Evolutionary conservation across 805 yeast genomes (phyloP).

Genomic region (Lipomyces sp.): DNA sequence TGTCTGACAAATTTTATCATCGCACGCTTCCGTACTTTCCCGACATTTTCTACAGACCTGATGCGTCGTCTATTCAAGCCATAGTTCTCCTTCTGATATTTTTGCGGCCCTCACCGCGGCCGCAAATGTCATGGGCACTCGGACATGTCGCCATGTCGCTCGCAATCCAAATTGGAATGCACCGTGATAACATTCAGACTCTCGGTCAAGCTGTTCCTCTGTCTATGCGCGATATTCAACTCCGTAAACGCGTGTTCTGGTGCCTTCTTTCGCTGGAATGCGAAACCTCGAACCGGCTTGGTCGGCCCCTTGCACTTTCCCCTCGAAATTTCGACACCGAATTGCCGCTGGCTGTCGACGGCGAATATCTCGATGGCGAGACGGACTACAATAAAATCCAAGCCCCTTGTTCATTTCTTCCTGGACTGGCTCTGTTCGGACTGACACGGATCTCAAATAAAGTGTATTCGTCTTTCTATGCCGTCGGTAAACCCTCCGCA

Average conservation of each 20-base stretch:
- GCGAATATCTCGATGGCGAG: slow-evolving; percentile 15
- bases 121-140: slow-evolving; percentile 20
- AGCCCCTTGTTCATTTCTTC: slow-evolving; percentile 17
- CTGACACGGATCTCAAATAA: slow-evolving; percentile 10
- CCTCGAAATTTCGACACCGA: slow-evolving; percentile 11
- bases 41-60: slow-evolving; percentile 13
- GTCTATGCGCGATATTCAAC: slow-evolving; percentile 13
- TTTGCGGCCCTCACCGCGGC: slow-evolving; percentile 23
- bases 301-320: slow-evolving; percentile 20
- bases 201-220: neutral
- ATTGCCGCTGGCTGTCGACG: slow-evolving; percentile 20
- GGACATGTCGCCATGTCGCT: slow-evolving; percentile 20
- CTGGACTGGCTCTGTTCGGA: slow-evolving; percentile 19
- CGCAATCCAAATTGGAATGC: slow-evolving; percentile 24
- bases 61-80: slow-evolving; percentile 14
- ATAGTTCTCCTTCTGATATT: slow-evolving; percentile 16
- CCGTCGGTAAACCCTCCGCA: slow-evolving; percentile 13
- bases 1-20: slow-evolving; percentile 16
- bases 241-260: slow-evolving; percentile 25
- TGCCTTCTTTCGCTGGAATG: slow-evolving; percentile 15
- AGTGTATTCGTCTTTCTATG: slow-evolving; percentile 20
- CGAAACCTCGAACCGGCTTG: slow-evolving; percentile 12
- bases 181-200: slow-evolving; percentile 13
- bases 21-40: slow-evolving; percentile 13
- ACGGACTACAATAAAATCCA: neutral